Percentiles rank a stretch among this genome's conserved stretches.
These are phyloP conservation scores for Dendrobium chrysotoxum DNA, from an alignment of 106 monocot genomes.

Conservation along the genomic window DNA sequence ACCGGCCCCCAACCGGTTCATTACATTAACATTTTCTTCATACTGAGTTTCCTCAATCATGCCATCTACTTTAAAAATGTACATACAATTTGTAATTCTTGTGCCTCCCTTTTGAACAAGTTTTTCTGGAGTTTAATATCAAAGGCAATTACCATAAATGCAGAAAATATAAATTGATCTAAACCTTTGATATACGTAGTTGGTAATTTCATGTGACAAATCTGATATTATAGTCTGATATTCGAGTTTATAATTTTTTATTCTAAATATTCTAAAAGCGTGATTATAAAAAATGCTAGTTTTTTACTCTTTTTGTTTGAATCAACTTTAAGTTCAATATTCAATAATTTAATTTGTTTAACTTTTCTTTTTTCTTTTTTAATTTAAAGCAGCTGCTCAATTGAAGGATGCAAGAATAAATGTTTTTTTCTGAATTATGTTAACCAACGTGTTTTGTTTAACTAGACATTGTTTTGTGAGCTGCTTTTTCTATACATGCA, in stretches of 20 bases:
- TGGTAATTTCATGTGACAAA: not conserved
- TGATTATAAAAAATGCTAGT: not conserved
- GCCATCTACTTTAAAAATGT: not conserved
- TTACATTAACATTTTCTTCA: not conserved
- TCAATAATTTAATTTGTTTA: not conserved
- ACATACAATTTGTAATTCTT: not conserved
- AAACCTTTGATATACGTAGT: not conserved
- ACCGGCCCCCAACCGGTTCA: too few species aligned
- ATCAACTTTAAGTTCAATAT: too few species aligned
- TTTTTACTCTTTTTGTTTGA: too few species aligned
- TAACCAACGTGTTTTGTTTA: not conserved
- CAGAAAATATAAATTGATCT: not conserved
- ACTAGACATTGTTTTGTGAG: not conserved
- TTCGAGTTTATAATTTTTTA: not conserved
- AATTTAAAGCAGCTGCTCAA: not conserved
- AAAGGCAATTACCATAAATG: not conserved
- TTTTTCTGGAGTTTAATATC: not conserved
- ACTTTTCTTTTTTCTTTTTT: too few species aligned
- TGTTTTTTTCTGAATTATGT: not conserved
- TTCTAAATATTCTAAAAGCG: not conserved
- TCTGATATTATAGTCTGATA: not conserved
- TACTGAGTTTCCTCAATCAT: not conserved
- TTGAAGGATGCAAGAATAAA: not conserved
- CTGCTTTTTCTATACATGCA: not conserved
- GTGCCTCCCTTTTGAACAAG: not conserved